Evolutionary conservation across 768 basidiomycete species (phyloP).

Genomic region (Macrolepiota fuliginosa): DNA sequence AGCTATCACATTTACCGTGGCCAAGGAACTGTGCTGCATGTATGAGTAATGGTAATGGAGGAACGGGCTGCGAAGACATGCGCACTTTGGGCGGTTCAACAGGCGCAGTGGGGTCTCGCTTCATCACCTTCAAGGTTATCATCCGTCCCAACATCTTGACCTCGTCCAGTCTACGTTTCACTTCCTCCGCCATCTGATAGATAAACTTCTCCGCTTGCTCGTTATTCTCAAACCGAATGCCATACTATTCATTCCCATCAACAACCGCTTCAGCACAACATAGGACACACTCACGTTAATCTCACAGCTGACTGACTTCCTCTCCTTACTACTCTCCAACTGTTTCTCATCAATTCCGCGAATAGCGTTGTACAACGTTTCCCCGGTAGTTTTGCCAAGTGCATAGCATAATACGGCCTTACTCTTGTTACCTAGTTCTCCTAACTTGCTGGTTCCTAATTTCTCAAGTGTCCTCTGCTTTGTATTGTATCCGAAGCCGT

Average conservation of each 20-base stretch:
- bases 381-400: constrained; percentile 79
- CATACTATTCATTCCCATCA: constrained; percentile 58
- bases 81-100: constrained; percentile 81
- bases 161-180: constrained; percentile 66
- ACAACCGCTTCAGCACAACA: neutral
- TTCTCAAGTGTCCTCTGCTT: constrained; percentile 80
- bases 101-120: constrained; percentile 81
- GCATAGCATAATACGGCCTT: constrained; percentile 65
- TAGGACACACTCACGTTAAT: constrained; percentile 70
- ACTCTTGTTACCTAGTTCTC: constrained; percentile 63
- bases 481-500: constrained; percentile 80
- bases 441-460: constrained; percentile 67
- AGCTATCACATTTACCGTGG: constrained; percentile 81
- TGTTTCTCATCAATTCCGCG: constrained; percentile 81
- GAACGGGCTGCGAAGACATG: constrained; percentile 25
- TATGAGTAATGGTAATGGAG: neutral
- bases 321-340: constrained; percentile 78
- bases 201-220: constrained; percentile 83
- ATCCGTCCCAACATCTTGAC: constrained; percentile 69
- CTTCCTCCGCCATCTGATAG: constrained; percentile 73
- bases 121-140: constrained; percentile 87
- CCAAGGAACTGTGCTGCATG: constrained; percentile 70
- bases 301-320: constrained; percentile 92
- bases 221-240: constrained; percentile 85
- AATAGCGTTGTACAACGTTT: constrained; percentile 80